Evolutionary conservation across 257 asterid species (phyloP).

Genomic region (Gentiana dahurica): DNA sequence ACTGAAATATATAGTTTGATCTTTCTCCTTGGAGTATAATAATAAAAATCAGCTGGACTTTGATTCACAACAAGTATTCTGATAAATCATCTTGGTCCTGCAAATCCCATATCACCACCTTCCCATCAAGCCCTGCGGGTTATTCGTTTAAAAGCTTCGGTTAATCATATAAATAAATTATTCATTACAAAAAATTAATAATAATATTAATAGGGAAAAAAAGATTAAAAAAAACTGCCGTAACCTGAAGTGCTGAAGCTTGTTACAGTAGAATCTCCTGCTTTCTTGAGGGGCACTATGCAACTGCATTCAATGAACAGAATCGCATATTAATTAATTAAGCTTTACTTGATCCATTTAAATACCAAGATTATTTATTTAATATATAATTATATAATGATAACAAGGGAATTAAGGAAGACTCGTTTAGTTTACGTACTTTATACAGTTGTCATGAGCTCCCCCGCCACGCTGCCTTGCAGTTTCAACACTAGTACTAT

Average conservation of each 20-base stretch:
- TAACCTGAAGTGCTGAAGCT: conserved; percentile 90
- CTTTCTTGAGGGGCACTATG: conserved; percentile 51
- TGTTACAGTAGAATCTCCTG: conserved; percentile 33
- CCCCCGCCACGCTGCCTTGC: conserved; percentile 41
- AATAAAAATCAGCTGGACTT: background rate
- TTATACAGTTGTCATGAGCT: conserved; percentile 79
- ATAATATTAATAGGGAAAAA: background rate
- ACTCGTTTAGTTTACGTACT: conserved; percentile 26
- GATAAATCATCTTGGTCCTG: conserved; percentile 51
- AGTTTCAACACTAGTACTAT: conserved; percentile 24
- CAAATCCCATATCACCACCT: conserved; percentile 74
- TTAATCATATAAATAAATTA: too few relatives aligned
- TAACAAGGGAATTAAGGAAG: background rate
- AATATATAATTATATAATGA: too few relatives aligned
- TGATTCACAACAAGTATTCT: conserved; percentile 23
- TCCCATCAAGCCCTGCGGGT: conserved; percentile 72
- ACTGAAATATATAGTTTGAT: too few relatives aligned
- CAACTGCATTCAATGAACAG: conserved; percentile 30
- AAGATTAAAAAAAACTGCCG: background rate
- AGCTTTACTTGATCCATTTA: too few relatives aligned
- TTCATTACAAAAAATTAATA: background rate
- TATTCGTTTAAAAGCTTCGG: background rate
- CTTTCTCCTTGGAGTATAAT: too few relatives aligned
- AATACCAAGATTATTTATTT: too few relatives aligned
- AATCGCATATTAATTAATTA: background rate